A percentile compares a stretch with the other conserved stretches of the same genome.
Conservation (phyloP, 306 rosid genomes). For the Ormosia emarginata region DNA sequence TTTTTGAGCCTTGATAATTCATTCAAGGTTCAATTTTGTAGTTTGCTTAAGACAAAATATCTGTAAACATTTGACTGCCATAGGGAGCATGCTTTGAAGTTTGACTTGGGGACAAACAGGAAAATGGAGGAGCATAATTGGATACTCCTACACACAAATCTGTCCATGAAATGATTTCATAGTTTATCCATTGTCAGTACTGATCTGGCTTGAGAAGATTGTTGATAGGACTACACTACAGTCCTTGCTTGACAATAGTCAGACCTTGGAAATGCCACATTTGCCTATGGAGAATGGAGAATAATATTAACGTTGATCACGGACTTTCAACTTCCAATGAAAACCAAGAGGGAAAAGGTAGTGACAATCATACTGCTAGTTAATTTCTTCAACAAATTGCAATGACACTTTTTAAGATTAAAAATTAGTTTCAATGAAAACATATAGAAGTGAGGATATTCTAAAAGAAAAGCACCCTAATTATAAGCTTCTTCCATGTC, state of each 20-base stretch:
- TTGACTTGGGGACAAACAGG: not conserved
- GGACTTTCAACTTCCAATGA: not conserved
- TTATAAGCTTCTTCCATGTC: not conserved
- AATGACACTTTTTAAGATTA: no score
- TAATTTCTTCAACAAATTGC: no score
- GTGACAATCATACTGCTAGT: no score
- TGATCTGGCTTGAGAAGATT: not conserved
- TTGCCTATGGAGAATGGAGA: not conserved
- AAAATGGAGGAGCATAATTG: not conserved
- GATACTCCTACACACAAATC: not conserved
- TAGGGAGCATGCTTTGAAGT: not conserved
- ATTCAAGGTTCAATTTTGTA: conserved; percentile 17
- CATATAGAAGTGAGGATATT: no score
- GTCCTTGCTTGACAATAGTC: not conserved
- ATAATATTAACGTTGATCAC: not conserved
- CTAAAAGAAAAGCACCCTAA: no score
- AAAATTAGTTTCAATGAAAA: no score
- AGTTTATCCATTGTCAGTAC: not conserved
- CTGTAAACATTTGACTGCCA: not conserved
- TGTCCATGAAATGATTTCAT: not conserved
- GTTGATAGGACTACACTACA: not conserved
- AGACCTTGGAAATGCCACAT: not conserved
- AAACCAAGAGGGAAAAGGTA: not conserved
- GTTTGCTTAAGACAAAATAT: conserved; percentile 1
- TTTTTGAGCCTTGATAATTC: conserved; percentile 11